Evolutionary conservation across 106 monocot genomes (phyloP).

Genomic region (Dioscorea zingiberensis): DNA sequence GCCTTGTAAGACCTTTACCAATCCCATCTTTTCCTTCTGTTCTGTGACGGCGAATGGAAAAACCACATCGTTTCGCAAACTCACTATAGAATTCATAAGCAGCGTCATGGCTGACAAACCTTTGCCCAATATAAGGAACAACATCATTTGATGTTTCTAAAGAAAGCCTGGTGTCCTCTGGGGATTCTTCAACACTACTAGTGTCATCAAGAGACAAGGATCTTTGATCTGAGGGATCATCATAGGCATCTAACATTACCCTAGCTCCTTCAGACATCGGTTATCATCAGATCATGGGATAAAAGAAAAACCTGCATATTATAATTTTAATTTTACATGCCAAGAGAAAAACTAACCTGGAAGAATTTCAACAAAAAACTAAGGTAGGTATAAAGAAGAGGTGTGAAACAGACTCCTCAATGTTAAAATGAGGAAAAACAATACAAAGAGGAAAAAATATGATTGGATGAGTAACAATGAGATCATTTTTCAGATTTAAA

Average conservation of each 20-base stretch:
- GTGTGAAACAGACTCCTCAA: too few relatives aligned
- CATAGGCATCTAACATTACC: conserved; percentile 42
- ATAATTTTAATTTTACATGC: too few relatives aligned
- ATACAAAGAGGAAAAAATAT: too few relatives aligned
- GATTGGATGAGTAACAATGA: too few relatives aligned
- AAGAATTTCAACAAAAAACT: too few relatives aligned
- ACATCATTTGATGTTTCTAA: conserved; percentile 49
- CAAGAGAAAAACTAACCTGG: too few relatives aligned
- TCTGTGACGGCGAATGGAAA: conserved; percentile 79
- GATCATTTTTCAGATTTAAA: too few relatives aligned
- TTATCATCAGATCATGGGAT: conserved; percentile 11
- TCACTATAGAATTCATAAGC: conserved; percentile 77
- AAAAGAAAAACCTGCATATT: conserved; percentile 12
- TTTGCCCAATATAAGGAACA: conserved; percentile 70
- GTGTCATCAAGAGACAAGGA: conserved; percentile 56
- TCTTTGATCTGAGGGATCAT: conserved; percentile 61
- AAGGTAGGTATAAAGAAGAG: too few relatives aligned
- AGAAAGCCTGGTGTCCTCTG: conserved; percentile 50
- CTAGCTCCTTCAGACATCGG: conserved; percentile 46
- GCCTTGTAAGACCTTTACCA: conserved; percentile 68
- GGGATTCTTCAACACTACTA: conserved; percentile 47
- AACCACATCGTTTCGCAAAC: conserved; percentile 72
- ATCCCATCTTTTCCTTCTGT: conserved; percentile 86
- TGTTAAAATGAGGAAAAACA: too few relatives aligned
- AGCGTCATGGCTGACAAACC: conserved; percentile 69